These are phyloP conservation scores for Endocarpon pusillum DNA, from an alignment of 495 filamentous ascomycete genomes.

Conservation along the genomic window DNA sequence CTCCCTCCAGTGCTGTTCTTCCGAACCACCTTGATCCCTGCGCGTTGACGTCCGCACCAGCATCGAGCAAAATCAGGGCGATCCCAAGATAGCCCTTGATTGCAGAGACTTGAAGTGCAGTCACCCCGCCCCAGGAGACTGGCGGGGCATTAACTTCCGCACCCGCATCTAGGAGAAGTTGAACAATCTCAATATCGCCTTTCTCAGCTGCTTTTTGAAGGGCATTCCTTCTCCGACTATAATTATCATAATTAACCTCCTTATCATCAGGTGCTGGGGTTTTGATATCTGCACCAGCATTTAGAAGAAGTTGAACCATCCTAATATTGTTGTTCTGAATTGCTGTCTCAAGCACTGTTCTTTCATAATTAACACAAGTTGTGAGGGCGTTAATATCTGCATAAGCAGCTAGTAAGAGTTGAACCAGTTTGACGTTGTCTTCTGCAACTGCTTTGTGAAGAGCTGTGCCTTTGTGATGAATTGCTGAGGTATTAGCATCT, in stretches of 20 bases:
- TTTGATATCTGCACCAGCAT: constrained; percentile 14
- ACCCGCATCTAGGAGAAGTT: constrained; percentile 11
- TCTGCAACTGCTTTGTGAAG: constrained; percentile 9
- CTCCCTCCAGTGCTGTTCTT: constrained; percentile 24
- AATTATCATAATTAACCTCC: background rate
- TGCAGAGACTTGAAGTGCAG: constrained; percentile 10
- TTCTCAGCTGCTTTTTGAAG: constrained; percentile 1
- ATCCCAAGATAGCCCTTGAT: constrained; percentile 15
- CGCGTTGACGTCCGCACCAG: constrained; percentile 16
- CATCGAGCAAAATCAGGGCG: constrained; percentile 10
- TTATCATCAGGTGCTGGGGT: background rate
- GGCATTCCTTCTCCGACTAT: background rate
- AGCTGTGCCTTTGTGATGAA: constrained; percentile 2
- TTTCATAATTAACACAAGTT: no score
- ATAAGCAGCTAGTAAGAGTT: constrained; percentile 2
- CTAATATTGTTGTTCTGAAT: background rate
- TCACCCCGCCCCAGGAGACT: constrained; percentile 7
- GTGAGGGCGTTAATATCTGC: constrained; percentile 6
- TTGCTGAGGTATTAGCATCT: constrained; percentile 1
- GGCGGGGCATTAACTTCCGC: constrained; percentile 14
- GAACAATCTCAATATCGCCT: constrained; percentile 9
- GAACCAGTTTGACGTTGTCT: constrained; percentile 6
- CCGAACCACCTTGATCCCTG: constrained; percentile 12
- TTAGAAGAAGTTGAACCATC: constrained; percentile 12
- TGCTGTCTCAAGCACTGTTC: background rate